A percentile compares a stretch with the other conserved stretches of the same genome.
These are phyloP conservation scores for Rhizophlyctis rosea DNA, from an alignment of 192 early-diverging fungal species.

Conservation along the genomic window DNA sequence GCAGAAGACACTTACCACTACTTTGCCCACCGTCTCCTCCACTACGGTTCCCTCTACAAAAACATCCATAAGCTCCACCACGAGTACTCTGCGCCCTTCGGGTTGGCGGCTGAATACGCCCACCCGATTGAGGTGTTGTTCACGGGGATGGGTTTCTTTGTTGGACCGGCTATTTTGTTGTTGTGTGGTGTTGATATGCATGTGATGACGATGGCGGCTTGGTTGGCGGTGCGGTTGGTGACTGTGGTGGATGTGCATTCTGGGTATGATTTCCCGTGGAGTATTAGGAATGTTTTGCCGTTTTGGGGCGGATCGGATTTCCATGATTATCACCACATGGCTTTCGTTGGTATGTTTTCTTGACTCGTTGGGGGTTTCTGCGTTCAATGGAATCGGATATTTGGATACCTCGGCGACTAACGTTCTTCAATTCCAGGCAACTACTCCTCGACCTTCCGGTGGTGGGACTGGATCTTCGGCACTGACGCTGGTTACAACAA, in stretches of 20 bases:
- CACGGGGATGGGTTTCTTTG: slow-evolving; percentile 82
- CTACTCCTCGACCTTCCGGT: slow-evolving; percentile 27
- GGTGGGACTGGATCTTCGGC: slow-evolving; percentile 19
- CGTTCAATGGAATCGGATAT: too few relatives aligned
- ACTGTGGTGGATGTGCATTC: slow-evolving; percentile 88
- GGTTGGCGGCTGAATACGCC: slow-evolving; percentile 85
- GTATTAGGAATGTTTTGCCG: slow-evolving; percentile 63
- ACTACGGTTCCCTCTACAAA: slow-evolving; percentile 85
- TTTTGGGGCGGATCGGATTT: slow-evolving; percentile 46
- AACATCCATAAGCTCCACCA: slow-evolving; percentile 94
- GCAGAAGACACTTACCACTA: slow-evolving; percentile 92
- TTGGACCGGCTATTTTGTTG: slow-evolving; percentile 69
- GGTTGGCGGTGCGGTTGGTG: slow-evolving; percentile 78
- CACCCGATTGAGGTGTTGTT: slow-evolving; percentile 83
- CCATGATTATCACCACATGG: slow-evolving; percentile 88
- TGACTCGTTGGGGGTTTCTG: slow-evolving; percentile 2
- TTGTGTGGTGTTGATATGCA: slow-evolving; percentile 53
- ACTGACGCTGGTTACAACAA: slow-evolving; percentile 17
- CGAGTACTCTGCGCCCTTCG: slow-evolving; percentile 84
- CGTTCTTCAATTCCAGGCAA: slow-evolving; percentile 4
- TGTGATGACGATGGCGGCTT: slow-evolving; percentile 76
- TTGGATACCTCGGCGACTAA: not conserved
- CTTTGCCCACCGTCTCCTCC: slow-evolving; percentile 83
- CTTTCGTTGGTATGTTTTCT: slow-evolving; percentile 37
- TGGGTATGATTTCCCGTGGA: slow-evolving; percentile 96